Evolutionary conservation across 164 flowering plant genomes (phyloP).

Genomic region (Tetrastigma voinierianum): DNA sequence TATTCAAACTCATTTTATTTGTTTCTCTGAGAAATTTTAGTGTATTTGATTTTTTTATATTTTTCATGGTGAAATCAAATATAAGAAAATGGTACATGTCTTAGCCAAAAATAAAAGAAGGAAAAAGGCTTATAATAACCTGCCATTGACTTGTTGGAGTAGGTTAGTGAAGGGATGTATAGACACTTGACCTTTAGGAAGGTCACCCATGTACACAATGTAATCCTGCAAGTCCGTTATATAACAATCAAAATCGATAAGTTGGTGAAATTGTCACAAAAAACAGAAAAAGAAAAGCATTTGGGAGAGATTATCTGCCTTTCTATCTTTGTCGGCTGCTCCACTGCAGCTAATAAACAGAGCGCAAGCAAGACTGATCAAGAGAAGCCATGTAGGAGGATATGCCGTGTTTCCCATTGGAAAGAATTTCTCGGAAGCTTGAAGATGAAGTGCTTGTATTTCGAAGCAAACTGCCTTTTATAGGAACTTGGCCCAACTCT

Average conservation of each 20-base stretch:
- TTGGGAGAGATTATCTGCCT: neutral
- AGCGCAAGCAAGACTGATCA: neutral
- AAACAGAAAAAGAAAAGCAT: too few species aligned
- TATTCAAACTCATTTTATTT: too few species aligned
- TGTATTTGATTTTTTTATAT: too few species aligned
- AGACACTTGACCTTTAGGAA: constrained; percentile 12
- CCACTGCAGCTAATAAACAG: neutral
- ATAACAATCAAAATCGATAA: too few species aligned
- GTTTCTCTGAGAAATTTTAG: too few species aligned
- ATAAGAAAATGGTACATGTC: neutral
- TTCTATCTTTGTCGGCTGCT: neutral
- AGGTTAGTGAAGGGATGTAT: constrained; percentile 22
- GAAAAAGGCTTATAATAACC: neutral
- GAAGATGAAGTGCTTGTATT: too few species aligned
- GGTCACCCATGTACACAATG: constrained; percentile 36
- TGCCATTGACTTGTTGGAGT: constrained; percentile 17
- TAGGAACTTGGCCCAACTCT: too few species aligned
- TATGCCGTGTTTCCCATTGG: neutral
- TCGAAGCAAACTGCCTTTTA: too few species aligned
- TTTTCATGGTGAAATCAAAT: too few species aligned
- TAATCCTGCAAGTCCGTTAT: constrained; percentile 31
- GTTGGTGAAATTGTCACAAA: too few species aligned
- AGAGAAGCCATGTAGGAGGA: neutral
- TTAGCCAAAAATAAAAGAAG: neutral
- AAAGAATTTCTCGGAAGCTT: neutral